phyloP scores from a whole-genome alignment of 1,284 basidiomycete species.

The Hemileia vastatrix region DNA sequence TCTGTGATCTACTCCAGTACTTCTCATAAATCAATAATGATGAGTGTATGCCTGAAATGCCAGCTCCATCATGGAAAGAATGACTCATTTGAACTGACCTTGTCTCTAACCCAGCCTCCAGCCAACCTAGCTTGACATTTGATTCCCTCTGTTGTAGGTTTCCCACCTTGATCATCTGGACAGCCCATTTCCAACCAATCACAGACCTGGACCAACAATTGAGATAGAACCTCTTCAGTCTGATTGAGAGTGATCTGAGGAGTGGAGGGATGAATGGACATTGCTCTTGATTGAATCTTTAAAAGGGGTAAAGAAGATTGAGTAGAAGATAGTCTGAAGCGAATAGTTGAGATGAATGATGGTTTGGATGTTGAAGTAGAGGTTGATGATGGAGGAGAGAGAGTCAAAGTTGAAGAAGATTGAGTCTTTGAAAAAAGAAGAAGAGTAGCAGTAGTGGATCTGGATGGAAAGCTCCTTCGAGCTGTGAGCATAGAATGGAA shows the following conservation, averaged over 20 bases:
- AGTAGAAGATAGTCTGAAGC: too few relatives aligned
- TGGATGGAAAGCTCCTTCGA: too few relatives aligned
- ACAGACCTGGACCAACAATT: background rate
- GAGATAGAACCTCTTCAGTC: background rate
- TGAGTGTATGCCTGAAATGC: slow-evolving; percentile 7
- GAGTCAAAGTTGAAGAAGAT: too few relatives aligned
- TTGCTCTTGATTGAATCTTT: background rate
- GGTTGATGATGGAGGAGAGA: too few relatives aligned
- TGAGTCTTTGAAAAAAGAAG: too few relatives aligned
- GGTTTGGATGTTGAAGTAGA: too few relatives aligned
- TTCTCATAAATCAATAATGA: too few relatives aligned
- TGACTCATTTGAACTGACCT: slow-evolving; percentile 52
- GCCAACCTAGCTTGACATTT: too few relatives aligned
- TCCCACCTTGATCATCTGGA: background rate
- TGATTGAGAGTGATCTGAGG: background rate
- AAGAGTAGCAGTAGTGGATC: too few relatives aligned
- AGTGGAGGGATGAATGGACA: background rate
- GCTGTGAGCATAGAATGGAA: too few relatives aligned
- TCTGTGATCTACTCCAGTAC: background rate
- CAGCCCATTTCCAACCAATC: background rate
- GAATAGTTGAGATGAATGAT: too few relatives aligned
- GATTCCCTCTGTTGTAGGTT: background rate
- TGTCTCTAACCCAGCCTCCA: slow-evolving; percentile 94
- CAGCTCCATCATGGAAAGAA: background rate
- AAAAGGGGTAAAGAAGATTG: too few relatives aligned